Evolutionary conservation across 768 basidiomycete species (phyloP).

Genomic region (Suillus hirtellus): DNA sequence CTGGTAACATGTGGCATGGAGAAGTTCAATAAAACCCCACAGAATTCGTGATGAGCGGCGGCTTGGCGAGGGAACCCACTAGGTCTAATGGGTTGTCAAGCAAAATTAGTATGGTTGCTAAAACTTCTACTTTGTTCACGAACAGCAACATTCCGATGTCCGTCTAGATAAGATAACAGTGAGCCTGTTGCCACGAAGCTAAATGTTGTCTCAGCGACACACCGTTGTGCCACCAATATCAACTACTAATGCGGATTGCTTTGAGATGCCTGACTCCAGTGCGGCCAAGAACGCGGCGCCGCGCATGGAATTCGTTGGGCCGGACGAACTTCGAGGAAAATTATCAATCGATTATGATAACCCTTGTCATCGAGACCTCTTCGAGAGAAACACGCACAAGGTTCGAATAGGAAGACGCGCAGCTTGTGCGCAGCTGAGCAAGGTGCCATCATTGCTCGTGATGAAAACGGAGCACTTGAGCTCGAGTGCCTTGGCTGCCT

Average conservation of each 20-base stretch:
- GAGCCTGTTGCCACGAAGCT: constrained; percentile 8
- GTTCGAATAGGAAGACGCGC: constrained; percentile 62
- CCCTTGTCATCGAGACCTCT: constrained; percentile 19
- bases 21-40: constrained; percentile 61
- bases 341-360: constrained; percentile 11
- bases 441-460: constrained; percentile 62
- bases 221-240: constrained; percentile 67
- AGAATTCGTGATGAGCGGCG: constrained; percentile 60
- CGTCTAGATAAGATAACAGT: constrained; percentile 31
- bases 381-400: constrained; percentile 35
- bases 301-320: constrained; percentile 71
- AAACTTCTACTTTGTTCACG: constrained; percentile 14
- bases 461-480: constrained; percentile 53
- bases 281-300: constrained; percentile 63
- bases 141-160: constrained; percentile 61
- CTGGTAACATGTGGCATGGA: constrained; percentile 56
- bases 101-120: background rate
- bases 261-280: constrained; percentile 33
- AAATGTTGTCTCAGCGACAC: constrained; percentile 18
- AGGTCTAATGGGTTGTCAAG: constrained; percentile 33
- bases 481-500: constrained; percentile 47
- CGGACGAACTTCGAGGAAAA: constrained; percentile 38
- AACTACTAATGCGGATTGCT: constrained; percentile 49
- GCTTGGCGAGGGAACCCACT: constrained; percentile 65
- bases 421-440: constrained; percentile 50